Conservation (phyloP, 495 filamentous ascomycete genomes). For the Podospora anserina region DNA sequence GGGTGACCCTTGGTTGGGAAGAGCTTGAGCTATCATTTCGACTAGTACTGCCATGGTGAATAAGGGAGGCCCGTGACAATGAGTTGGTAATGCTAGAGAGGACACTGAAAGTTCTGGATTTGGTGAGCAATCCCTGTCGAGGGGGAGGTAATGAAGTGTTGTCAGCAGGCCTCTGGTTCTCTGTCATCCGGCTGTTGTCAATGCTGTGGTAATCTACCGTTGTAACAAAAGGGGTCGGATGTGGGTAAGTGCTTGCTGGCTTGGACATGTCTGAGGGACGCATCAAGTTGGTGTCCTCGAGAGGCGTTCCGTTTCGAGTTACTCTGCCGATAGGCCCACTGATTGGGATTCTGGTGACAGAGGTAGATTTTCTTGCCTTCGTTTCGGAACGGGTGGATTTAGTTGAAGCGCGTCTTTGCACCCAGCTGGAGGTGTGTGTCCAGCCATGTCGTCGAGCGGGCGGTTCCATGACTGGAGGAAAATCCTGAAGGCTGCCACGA, state of each 20-base stretch:
- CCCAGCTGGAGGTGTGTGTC: neutral
- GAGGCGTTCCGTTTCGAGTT: conserved; percentile 16
- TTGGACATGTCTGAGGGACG: neutral
- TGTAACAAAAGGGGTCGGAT: conserved; percentile 6
- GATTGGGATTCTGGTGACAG: conserved; percentile 14
- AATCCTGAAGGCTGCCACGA: neutral
- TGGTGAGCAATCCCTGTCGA: conserved; percentile 23
- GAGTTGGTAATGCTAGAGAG: conserved; percentile 40
- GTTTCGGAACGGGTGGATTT: neutral
- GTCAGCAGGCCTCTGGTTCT: neutral
- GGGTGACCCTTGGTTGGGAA: neutral
- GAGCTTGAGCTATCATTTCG: conserved; percentile 25
- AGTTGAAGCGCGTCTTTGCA: neutral
- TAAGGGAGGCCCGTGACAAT: conserved; percentile 35
- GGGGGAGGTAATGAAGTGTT: conserved; percentile 10
- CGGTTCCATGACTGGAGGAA: conserved; percentile 5
- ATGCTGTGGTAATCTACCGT: conserved; percentile 7
- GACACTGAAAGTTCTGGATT: conserved; percentile 39
- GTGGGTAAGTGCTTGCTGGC: neutral
- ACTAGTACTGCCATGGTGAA: conserved; percentile 13
- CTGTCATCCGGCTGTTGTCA: conserved; percentile 16
- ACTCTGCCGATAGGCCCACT: conserved; percentile 19
- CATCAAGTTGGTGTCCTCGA: neutral
- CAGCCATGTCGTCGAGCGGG: conserved; percentile 3
- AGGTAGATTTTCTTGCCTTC: neutral